Evolutionary conservation across 2,329 filamentous ascomycete species (phyloP), one percentile per base, ranked within the genome.

Genomic region (Fusarium gaditjirri): DNA sequence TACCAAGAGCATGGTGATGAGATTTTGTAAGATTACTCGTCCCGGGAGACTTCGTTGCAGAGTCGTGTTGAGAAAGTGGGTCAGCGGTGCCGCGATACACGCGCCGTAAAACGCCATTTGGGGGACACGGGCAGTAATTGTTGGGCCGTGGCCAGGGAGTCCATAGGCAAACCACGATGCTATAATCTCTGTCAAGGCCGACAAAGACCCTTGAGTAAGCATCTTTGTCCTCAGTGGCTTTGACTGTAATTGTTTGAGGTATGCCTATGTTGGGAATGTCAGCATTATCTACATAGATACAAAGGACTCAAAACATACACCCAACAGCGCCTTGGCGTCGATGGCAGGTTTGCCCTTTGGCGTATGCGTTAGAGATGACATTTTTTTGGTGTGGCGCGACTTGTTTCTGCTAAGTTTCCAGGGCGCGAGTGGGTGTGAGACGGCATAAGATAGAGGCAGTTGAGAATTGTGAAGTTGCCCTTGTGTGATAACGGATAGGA

Each of bases 31-130:
- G 13, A 65, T 17, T 25, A 58, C 29, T 39, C 55, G 36, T 12
- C 65, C 65, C 4, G 41, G 49, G 0, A 68, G 46, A 27, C 41
- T 54, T 12, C 60, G 52, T 38, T 68, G 65, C 3, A 63, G 42
- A 38, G 52, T 46, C 6, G 56, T 56, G 56, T 56, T 57, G 29
- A 68, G 23, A 36, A 68, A 62, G 50, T 68, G 65, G 25, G 36
- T 50, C 19, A 68, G 21, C 8, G 65, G 65, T 61, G 65, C 65
- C n/a, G 56, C 60, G 11, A 68, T 42, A 23, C 44, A 68, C 23
- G 49, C 55, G 21, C 65, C 65, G n/a, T 68, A 68, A 38, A 68
- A 68, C 16, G 65, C 65, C 65, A 68, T 68, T 59, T 68, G 59
- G 21, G 65, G 65, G 36, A 68, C 49, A 21, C 65, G 65, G 11